Evolutionary conservation across 2,329 filamentous ascomycete genomes (phyloP).

Genomic region (Venturiaceae sp.): DNA sequence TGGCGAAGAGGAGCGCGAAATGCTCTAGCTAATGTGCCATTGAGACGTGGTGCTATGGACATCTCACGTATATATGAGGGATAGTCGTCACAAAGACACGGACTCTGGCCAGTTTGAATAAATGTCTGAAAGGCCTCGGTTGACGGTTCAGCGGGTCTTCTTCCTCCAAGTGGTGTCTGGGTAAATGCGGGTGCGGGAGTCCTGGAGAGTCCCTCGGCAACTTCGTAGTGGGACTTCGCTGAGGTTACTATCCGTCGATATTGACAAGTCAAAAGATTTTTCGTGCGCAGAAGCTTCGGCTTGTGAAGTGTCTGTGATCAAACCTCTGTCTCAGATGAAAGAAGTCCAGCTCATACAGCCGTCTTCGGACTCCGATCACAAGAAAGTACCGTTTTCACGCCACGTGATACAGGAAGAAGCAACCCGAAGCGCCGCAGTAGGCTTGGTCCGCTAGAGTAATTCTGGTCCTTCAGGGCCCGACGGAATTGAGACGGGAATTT

Average conservation of each 20-base stretch:
- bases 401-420: background rate
- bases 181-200: background rate
- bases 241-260: background rate
- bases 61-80: conserved; percentile 1
- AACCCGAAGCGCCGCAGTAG: background rate
- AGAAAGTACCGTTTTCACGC: background rate
- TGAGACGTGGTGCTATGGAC: conserved; percentile 9
- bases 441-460: too few species aligned
- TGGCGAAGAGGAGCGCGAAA: conserved; percentile 5
- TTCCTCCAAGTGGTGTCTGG: too few species aligned
- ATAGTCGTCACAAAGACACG: background rate
- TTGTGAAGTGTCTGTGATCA: background rate
- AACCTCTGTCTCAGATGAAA: too few species aligned
- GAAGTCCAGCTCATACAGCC: too few species aligned
- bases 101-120: background rate
- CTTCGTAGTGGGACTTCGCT: background rate
- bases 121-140: background rate
- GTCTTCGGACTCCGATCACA: background rate
- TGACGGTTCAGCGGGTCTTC: background rate
- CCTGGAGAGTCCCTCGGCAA: background rate
- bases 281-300: background rate
- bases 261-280: background rate
- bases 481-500: too few species aligned
- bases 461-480: too few species aligned
- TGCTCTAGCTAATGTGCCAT: conserved; percentile 8